Evolutionary conservation across 1,284 basidiomycete genomes (phyloP).

Genomic region (Fereydounia khargensis): DNA sequence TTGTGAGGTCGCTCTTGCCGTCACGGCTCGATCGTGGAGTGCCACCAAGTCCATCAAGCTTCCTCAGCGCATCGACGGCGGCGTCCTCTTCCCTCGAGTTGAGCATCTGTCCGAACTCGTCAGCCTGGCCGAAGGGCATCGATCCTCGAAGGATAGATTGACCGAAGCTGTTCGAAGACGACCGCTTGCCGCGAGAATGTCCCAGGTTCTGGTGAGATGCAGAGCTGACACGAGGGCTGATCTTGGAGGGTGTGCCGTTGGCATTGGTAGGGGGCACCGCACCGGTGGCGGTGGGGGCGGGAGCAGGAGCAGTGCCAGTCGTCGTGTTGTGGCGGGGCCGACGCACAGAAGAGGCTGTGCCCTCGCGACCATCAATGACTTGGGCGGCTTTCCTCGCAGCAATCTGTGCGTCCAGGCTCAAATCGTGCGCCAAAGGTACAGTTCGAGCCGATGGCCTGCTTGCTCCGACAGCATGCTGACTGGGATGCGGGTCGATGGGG

Average conservation of each 20-base stretch:
- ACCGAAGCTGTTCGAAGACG: conserved; percentile 62
- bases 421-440: no score
- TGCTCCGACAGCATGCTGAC: no score
- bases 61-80: conserved; percentile 85
- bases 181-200: conserved; percentile 17
- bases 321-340: background rate
- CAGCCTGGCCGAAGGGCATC: conserved; percentile 34
- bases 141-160: conserved; percentile 52
- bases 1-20: conserved; percentile 12
- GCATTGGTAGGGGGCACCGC: background rate
- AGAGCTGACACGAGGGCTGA: background rate
- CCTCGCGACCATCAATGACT: no score
- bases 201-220: background rate
- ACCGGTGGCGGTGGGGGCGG: background rate
- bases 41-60: conserved; percentile 82
- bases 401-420: no score
- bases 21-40: conserved; percentile 56
- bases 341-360: no score
- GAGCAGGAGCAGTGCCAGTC: background rate
- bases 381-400: background rate
- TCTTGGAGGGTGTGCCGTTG: background rate
- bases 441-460: no score
- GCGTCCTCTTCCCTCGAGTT: conserved; percentile 66
- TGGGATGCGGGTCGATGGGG: no score
- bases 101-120: conserved; percentile 33